Conservation (phyloP, 2,329 filamentous ascomycete species). For the Cytospora mali region DNA sequence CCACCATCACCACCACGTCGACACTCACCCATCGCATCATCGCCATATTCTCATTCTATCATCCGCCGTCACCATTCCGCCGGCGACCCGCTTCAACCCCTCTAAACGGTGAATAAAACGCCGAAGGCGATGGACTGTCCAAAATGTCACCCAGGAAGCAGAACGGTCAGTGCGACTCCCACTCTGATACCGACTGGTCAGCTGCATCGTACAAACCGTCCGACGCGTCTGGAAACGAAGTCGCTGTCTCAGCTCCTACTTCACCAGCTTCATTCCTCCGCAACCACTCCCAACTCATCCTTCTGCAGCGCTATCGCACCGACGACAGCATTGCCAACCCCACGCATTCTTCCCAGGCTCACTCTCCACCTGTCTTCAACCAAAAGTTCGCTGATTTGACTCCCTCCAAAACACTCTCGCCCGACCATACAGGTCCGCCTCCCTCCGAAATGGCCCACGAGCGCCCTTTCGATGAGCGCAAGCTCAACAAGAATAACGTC, state of each 20-base stretch:
- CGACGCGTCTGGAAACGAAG: neutral
- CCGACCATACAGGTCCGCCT: slow-evolving; percentile 31
- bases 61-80: neutral
- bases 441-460: slow-evolving; percentile 24
- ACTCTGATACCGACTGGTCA: no score
- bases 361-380: slow-evolving; percentile 34
- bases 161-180: neutral
- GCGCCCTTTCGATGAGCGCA: slow-evolving; percentile 6
- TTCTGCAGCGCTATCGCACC: slow-evolving; percentile 32
- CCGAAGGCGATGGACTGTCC: neutral
- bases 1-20: no score
- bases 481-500: slow-evolving; percentile 4
- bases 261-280: neutral
- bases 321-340: slow-evolving; percentile 26
- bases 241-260: neutral
- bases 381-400: slow-evolving; percentile 31
- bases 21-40: no score
- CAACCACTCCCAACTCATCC: neutral
- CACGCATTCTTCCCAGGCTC: slow-evolving; percentile 29
- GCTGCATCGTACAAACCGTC: neutral
- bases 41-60: neutral
- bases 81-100: neutral
- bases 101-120: neutral
- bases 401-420: slow-evolving; percentile 32
- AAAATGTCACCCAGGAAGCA: neutral